A percentile compares a stretch with the other conserved stretches of the same genome.
These are phyloP conservation scores for Yarrowia keelungensis DNA, from an alignment of 805 yeast species.

Conservation along the genomic window DNA sequence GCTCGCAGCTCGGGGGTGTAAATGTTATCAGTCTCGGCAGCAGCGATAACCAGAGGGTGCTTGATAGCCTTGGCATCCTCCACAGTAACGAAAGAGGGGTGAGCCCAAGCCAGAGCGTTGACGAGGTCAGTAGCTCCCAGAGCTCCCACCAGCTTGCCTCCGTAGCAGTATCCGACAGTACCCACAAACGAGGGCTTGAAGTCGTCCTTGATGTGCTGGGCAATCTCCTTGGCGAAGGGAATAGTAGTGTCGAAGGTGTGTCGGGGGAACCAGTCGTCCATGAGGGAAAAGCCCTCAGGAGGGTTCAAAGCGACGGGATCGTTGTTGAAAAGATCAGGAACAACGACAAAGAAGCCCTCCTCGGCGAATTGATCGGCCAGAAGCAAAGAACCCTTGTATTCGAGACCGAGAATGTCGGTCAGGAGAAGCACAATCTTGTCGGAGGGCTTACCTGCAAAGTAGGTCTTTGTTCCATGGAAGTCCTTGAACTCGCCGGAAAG, in stretches of 20 bases:
- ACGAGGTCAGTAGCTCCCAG: constrained; percentile 52
- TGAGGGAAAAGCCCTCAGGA: constrained; percentile 44
- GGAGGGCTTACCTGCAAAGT: constrained; percentile 57
- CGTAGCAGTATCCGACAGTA: constrained; percentile 82
- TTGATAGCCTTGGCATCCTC: constrained; percentile 70
- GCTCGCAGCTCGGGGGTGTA: constrained; percentile 71
- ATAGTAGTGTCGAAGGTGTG: constrained; percentile 60
- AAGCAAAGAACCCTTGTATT: constrained; percentile 62
- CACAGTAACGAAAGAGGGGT: constrained; percentile 74
- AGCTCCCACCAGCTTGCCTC: constrained; percentile 72
- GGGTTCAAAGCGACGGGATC: constrained; percentile 55
- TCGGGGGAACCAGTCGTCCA: constrained; percentile 58
- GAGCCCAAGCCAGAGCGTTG: constrained; percentile 74
- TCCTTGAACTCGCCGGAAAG: constrained; percentile 44
- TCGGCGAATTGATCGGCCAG: constrained; percentile 60
- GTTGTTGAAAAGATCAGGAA: constrained; percentile 77
- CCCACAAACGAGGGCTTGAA: constrained; percentile 59
- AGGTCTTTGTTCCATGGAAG: constrained; percentile 54
- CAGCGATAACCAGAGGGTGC: constrained; percentile 70
- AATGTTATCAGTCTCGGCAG: constrained; percentile 72
- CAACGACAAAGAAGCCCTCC: constrained; percentile 66
- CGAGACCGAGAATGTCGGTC: constrained; percentile 74
- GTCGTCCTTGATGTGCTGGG: constrained; percentile 55
- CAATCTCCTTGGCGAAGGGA: constrained; percentile 59
- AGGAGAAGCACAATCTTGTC: constrained; percentile 61